Conservation (phyloP, 768 basidiomycete genomes). For the Harrya chromipes region DNA sequence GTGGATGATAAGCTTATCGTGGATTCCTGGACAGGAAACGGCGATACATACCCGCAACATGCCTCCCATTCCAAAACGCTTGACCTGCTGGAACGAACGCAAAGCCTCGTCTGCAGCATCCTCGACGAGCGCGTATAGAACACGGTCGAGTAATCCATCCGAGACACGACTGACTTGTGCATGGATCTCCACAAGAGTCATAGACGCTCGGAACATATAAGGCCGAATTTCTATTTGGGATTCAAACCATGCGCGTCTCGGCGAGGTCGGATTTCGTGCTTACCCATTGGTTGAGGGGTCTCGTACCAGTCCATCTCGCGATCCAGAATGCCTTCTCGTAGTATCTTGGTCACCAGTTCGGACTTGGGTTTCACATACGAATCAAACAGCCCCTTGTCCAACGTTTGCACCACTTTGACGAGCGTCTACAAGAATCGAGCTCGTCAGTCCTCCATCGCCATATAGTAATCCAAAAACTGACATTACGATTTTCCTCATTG, state of each 20-base stretch:
- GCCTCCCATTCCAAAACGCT: slow-evolving; percentile 94
- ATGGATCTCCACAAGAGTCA: slow-evolving; percentile 88
- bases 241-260: background rate
- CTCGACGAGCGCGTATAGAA: slow-evolving; percentile 75
- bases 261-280: slow-evolving; percentile 13
- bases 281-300: slow-evolving; percentile 88
- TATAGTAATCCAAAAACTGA: slow-evolving; percentile 28
- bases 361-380: slow-evolving; percentile 83
- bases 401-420: slow-evolving; percentile 70
- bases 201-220: slow-evolving; percentile 87
- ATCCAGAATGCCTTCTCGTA: slow-evolving; percentile 79
- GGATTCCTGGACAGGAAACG: background rate
- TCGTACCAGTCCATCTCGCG: slow-evolving; percentile 90
- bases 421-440: slow-evolving; percentile 48
- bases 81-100: slow-evolving; percentile 82
- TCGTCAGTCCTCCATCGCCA: background rate
- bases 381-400: slow-evolving; percentile 88
- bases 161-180: slow-evolving; percentile 84
- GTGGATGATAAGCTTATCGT: background rate
- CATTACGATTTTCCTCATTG: slow-evolving; percentile 70
- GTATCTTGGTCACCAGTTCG: slow-evolving; percentile 58
- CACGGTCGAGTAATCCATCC: slow-evolving; percentile 77
- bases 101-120: slow-evolving; percentile 82
- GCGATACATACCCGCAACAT: slow-evolving; percentile 80
- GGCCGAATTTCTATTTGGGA: slow-evolving; percentile 75